A percentile compares a stretch with the other conserved stretches of the same genome.
phyloP scores from a whole-genome alignment of 2,329 filamentous ascomycete species.

The Pseudogymnoascus sp. region DNA sequence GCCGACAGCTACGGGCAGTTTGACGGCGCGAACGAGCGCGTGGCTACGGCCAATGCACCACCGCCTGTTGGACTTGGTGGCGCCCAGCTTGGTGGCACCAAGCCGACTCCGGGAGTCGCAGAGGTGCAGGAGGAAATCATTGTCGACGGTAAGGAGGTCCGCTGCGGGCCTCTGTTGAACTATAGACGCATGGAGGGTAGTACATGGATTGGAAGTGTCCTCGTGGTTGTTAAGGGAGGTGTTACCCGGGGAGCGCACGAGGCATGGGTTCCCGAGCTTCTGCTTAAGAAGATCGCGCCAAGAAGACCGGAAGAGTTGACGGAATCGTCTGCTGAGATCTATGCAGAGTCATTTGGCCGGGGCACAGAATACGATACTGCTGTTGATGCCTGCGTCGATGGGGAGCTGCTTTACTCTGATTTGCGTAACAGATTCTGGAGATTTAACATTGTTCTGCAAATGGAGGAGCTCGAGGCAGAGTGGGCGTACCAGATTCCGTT shows the following conservation, averaged over 20 bases:
- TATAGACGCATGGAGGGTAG: slow-evolving; percentile 63
- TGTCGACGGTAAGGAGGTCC: slow-evolving; percentile 43
- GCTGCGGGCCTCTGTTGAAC: slow-evolving; percentile 68
- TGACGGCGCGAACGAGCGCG: neutral
- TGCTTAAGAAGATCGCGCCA: slow-evolving; percentile 33
- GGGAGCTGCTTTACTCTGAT: slow-evolving; percentile 56
- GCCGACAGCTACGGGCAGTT: slow-evolving; percentile 16
- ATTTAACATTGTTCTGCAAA: slow-evolving; percentile 72
- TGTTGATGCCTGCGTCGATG: slow-evolving; percentile 35
- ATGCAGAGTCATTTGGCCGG: slow-evolving; percentile 17
- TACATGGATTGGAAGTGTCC: slow-evolving; percentile 75
- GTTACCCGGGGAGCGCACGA: slow-evolving; percentile 38
- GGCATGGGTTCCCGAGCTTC: slow-evolving; percentile 49
- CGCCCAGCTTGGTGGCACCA: too few relatives aligned
- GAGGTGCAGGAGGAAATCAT: neutral
- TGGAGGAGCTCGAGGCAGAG: slow-evolving; percentile 58
- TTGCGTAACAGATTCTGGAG: slow-evolving; percentile 79
- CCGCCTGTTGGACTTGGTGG: neutral
- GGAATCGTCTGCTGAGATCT: slow-evolving; percentile 23
- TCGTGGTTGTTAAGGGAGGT: slow-evolving; percentile 71
- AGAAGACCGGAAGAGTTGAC: slow-evolving; percentile 9
- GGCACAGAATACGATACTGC: slow-evolving; percentile 11
- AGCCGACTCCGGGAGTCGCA: too few relatives aligned
- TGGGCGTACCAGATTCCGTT: slow-evolving; percentile 72
- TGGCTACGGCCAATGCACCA: neutral